Conservation (phyloP, 2,329 filamentous ascomycete genomes). For the Neonectria ditissima region DNA sequence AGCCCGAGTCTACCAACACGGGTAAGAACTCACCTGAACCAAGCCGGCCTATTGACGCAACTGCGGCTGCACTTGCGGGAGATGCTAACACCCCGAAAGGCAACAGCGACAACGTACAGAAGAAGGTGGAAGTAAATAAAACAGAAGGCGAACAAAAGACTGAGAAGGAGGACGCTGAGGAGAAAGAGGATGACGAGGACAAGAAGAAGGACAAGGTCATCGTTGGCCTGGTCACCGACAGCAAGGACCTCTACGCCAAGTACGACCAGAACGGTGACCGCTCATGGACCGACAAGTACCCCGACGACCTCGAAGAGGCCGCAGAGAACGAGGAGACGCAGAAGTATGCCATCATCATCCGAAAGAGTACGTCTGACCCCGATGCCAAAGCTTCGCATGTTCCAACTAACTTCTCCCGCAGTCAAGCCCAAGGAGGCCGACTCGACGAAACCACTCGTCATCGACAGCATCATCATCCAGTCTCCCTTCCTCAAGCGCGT, state of each 20-base stretch:
- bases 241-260: conserved; percentile 58
- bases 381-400: neutral
- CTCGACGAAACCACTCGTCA: conserved; percentile 68
- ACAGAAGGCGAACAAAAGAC: neutral
- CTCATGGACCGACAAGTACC: conserved; percentile 68
- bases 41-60: neutral
- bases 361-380: conserved; percentile 55
- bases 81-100: conserved; percentile 16
- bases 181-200: conserved; percentile 14
- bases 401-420: conserved; percentile 13
- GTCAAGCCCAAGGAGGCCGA: conserved; percentile 63
- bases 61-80: neutral
- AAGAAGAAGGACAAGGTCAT: conserved; percentile 37
- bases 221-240: conserved; percentile 53
- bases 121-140: conserved; percentile 20
- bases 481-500: conserved; percentile 69
- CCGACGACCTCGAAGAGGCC: conserved; percentile 65
- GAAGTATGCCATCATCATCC: conserved; percentile 70
- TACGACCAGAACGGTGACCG: conserved; percentile 61
- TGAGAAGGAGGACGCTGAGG: conserved; percentile 17
- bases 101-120: conserved; percentile 11
- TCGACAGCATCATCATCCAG: conserved; percentile 74
- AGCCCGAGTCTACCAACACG: conserved; percentile 24
- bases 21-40: conserved; percentile 14
- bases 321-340: conserved; percentile 72